These are phyloP conservation scores for Lachnellula cervina DNA, from an alignment of 2,329 filamentous ascomycete genomes.

Conservation along the genomic window DNA sequence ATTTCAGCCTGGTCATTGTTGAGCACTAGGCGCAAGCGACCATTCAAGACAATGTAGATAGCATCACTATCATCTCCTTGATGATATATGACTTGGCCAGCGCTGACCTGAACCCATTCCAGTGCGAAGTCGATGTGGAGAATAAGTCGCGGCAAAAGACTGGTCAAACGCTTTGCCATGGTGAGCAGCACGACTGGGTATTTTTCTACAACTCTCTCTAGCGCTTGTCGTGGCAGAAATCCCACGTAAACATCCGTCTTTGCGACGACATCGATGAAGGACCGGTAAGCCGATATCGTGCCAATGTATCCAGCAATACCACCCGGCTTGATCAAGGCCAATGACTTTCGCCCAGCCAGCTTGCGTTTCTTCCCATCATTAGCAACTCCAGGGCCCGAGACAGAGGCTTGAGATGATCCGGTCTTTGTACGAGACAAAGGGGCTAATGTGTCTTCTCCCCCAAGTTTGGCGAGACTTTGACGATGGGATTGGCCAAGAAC, in stretches of 20 bases:
- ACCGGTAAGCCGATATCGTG: conserved; percentile 89
- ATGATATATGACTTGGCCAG: conserved; percentile 90
- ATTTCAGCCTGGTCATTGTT: conserved; percentile 78
- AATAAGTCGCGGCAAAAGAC: conserved; percentile 80
- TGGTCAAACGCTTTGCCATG: conserved; percentile 92
- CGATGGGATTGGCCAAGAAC: conserved; percentile 27
- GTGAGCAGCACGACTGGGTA: conserved; percentile 91
- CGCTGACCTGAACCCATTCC: conserved; percentile 96
- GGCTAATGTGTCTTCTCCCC: conserved; percentile 36
- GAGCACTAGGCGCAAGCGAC: conserved; percentile 77
- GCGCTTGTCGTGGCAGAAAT: conserved; percentile 76
- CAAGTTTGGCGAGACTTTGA: conserved; percentile 16
- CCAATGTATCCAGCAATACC: conserved; percentile 92
- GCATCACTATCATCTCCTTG: conserved; percentile 94
- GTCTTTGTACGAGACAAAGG: conserved; percentile 42
- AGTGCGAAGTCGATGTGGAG: conserved; percentile 97
- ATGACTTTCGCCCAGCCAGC: conserved; percentile 57
- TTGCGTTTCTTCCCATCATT: conserved; percentile 37
- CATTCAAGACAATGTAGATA: conserved; percentile 96
- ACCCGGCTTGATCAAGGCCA: conserved; percentile 91
- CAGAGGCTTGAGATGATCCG: conserved; percentile 33
- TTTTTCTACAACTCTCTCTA: conserved; percentile 88
- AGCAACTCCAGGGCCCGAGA: conserved; percentile 22
- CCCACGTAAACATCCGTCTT: conserved; percentile 99
- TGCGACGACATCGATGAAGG: conserved; percentile 92